Evolutionary conservation across 305 asterid species (phyloP).

Genomic region (Solanum hybrid): DNA sequence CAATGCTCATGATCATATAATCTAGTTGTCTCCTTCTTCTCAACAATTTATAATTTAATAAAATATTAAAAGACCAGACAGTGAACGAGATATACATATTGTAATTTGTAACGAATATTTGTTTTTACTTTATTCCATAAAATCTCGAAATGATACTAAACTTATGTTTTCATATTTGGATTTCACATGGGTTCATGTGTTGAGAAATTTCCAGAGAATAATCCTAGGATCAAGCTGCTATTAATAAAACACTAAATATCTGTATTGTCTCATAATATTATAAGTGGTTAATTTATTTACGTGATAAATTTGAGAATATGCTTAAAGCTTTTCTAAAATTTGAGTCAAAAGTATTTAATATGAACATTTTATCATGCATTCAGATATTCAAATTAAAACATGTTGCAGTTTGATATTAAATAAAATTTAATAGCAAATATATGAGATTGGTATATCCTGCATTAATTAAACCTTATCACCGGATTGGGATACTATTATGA

Average conservation of each 20-base stretch:
- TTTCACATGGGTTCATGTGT: conserved; percentile 14
- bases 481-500: background rate
- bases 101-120: background rate
- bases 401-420: background rate
- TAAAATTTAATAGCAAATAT: background rate
- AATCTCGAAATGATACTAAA: background rate
- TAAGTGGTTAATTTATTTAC: background rate
- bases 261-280: background rate
- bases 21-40: background rate
- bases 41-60: background rate
- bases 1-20: background rate
- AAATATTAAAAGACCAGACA: background rate
- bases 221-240: conserved; percentile 12
- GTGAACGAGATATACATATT: background rate
- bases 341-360: background rate
- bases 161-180: background rate
- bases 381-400: background rate
- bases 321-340: background rate
- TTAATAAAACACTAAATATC: background rate
- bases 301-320: background rate
- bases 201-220: conserved; percentile 1
- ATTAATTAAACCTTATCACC: background rate
- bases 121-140: background rate
- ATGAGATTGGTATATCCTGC: background rate
- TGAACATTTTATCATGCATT: background rate